Evolutionary conservation across 2,329 filamentous ascomycete species (phyloP).

Genomic region (Orbilia javanica): DNA sequence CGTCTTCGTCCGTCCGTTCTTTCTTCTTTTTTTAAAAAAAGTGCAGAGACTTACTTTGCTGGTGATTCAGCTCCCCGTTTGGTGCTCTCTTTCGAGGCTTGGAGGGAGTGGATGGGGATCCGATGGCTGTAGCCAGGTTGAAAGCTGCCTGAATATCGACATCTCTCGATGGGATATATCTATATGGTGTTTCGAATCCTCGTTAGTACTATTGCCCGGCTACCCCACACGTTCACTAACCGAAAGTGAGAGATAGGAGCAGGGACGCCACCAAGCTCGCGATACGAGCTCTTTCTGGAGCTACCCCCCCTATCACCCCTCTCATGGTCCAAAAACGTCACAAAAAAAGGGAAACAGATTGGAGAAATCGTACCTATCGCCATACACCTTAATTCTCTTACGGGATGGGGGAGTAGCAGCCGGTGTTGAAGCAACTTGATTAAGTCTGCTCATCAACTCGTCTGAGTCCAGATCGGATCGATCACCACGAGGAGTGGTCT

Average conservation of each 20-base stretch:
- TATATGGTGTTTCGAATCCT: conserved; percentile 64
- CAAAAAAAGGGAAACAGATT: background rate
- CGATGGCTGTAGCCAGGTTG: conserved; percentile 89
- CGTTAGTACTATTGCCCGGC: conserved; percentile 1
- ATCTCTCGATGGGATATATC: conserved; percentile 94
- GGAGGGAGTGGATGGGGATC: conserved; percentile 90
- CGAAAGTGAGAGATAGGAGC: conserved; percentile 1
- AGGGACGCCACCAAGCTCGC: conserved; percentile 10
- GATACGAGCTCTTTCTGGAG: background rate
- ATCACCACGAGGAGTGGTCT: conserved; percentile 55
- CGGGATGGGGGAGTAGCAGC: conserved; percentile 58
- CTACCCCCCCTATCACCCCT: background rate
- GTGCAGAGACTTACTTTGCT: conserved; percentile 77
- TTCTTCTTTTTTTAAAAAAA: background rate
- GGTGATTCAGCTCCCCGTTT: conserved; percentile 91
- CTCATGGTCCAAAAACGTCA: background rate
- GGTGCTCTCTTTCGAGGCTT: conserved; percentile 85
- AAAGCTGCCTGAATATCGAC: conserved; percentile 95
- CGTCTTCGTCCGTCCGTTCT: background rate
- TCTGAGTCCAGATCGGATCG: conserved; percentile 55
- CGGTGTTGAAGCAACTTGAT: conserved; percentile 54
- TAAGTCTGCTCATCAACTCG: conserved; percentile 55
- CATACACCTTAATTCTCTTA: conserved; percentile 59
- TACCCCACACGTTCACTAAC: conserved; percentile 19
- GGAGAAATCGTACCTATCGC: conserved; percentile 48